Conservation (phyloP, 257 asterid species). For the Plantago major region DNA sequence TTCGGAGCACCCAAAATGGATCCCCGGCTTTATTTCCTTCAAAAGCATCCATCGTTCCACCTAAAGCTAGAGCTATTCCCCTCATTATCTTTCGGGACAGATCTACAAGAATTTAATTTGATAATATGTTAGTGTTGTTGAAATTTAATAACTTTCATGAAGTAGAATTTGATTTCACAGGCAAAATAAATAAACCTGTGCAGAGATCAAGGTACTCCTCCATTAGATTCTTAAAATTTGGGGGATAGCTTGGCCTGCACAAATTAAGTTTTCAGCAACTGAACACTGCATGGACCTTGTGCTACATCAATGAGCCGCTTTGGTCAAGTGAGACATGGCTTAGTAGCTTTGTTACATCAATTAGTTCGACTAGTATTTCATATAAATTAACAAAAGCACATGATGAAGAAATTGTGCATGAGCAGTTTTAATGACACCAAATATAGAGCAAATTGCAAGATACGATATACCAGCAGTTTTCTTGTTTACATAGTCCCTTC, state of each 20-base stretch:
- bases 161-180: not conserved
- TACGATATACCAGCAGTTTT: not conserved
- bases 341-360: not conserved
- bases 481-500: not conserved
- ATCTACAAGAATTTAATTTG: slow-evolving; percentile 35
- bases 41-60: slow-evolving; percentile 52
- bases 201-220: slow-evolving; percentile 73
- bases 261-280: slow-evolving; percentile 2
- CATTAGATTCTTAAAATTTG: slow-evolving; percentile 47
- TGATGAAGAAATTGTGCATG: not conserved
- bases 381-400: not conserved
- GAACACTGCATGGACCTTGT: not conserved
- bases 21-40: slow-evolving; percentile 81
- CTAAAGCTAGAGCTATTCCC: slow-evolving; percentile 81
- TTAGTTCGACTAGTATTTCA: not conserved
- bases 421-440: not conserved
- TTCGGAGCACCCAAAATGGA: slow-evolving; percentile 92
- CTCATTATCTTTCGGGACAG: slow-evolving; percentile 84
- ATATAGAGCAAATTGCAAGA: not conserved
- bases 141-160: not conserved
- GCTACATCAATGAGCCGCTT: not conserved
- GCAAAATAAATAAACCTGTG: slow-evolving; percentile 47
- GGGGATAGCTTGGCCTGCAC: slow-evolving; percentile 77
- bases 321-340: not conserved
- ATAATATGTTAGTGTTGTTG: not conserved